These are phyloP conservation scores for Cairneyella variabilis DNA, from an alignment of 495 filamentous ascomycete species.

Conservation along the genomic window DNA sequence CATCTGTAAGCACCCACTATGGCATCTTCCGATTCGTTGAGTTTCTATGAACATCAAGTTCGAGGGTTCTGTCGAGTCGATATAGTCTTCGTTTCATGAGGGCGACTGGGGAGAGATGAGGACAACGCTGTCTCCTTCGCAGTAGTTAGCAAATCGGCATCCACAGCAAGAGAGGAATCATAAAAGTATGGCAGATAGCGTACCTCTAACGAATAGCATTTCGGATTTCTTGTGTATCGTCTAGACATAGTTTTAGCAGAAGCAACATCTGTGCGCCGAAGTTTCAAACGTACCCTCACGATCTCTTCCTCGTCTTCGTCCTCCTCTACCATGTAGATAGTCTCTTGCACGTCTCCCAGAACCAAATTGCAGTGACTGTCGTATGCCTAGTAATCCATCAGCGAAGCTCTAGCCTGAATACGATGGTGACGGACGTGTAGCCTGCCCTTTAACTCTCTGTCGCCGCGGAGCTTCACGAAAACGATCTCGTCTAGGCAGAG, in stretches of 20 bases:
- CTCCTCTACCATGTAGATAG: slow-evolving; percentile 88
- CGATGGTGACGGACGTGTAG: slow-evolving; percentile 66
- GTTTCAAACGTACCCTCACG: slow-evolving; percentile 20
- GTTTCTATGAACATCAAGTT: too few species aligned
- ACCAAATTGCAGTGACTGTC: slow-evolving; percentile 99
- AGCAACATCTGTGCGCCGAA: background rate
- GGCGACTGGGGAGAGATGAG: slow-evolving; percentile 70
- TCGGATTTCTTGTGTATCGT: slow-evolving; percentile 94
- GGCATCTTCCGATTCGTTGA: too few species aligned
- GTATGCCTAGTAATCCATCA: slow-evolving; percentile 65
- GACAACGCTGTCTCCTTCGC: slow-evolving; percentile 87
- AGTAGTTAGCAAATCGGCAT: slow-evolving; percentile 29
- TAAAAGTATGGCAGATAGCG: slow-evolving; percentile 16
- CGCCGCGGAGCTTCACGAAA: slow-evolving; percentile 93
- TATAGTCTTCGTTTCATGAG: slow-evolving; percentile 19
- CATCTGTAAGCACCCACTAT: too few species aligned
- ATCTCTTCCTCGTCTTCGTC: slow-evolving; percentile 66
- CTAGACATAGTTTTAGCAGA: slow-evolving; percentile 39
- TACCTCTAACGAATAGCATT: slow-evolving; percentile 99
- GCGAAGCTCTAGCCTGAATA: background rate
- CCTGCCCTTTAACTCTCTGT: slow-evolving; percentile 90
- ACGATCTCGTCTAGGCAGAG: slow-evolving; percentile 93
- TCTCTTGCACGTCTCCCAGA: slow-evolving; percentile 94
- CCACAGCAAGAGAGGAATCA: too few species aligned
- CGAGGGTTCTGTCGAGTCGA: too few species aligned